phyloP scores from a whole-genome alignment of 139 green algal genomes.

The Eudorina sp. region DNA sequence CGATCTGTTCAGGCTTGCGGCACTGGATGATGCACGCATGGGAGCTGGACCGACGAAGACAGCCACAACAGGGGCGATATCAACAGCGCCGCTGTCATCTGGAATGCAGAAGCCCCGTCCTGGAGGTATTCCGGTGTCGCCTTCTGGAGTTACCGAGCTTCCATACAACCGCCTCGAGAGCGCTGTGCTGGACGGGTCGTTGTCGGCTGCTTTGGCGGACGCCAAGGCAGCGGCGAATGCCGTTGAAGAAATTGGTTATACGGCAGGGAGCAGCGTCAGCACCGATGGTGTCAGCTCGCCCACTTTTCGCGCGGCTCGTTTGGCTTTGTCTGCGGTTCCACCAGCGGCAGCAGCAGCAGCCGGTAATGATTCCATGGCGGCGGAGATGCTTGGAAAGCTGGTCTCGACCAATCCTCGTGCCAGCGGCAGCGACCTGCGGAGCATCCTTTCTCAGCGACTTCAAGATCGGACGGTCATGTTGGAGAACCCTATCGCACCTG shows the following conservation, averaged over 20 bases:
- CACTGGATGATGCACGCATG: background rate
- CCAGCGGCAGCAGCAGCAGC: background rate
- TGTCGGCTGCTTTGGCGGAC: background rate
- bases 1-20: background rate
- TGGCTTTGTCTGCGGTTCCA: too few relatives aligned
- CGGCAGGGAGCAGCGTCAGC: background rate
- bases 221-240: background rate
- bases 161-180: constrained; percentile 34
- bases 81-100: too few relatives aligned
- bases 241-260: background rate
- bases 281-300: background rate
- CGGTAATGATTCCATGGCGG: constrained; percentile 11
- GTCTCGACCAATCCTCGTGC: constrained; percentile 42
- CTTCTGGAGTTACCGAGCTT: constrained; percentile 1
- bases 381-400: constrained; percentile 46
- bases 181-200: background rate
- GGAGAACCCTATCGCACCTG: constrained; percentile 49
- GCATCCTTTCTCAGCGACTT: constrained; percentile 31
- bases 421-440: constrained; percentile 16
- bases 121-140: too few relatives aligned
- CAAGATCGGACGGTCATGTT: constrained; percentile 45
- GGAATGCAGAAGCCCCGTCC: too few relatives aligned
- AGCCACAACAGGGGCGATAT: too few relatives aligned
- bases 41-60: background rate
- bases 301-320: too few relatives aligned